These are phyloP conservation scores for Beauveria rudraprayagi DNA, from an alignment of 2,329 filamentous ascomycete species.

Conservation along the genomic window DNA sequence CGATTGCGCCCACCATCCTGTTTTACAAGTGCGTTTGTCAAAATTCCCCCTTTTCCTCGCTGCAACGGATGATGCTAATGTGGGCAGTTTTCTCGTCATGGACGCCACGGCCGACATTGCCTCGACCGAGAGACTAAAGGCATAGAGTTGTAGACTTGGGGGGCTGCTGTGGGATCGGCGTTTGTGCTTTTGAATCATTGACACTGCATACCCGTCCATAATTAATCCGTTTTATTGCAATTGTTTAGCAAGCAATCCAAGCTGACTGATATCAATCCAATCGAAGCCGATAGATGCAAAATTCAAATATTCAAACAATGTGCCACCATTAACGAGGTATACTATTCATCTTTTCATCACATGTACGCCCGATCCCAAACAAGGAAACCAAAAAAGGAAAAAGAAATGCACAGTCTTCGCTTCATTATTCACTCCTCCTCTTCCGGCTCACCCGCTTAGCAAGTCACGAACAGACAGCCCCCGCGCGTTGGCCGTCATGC, in stretches of 20 bases:
- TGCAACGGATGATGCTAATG: slow-evolving; percentile 17
- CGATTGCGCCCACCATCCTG: slow-evolving; percentile 76
- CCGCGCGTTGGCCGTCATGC: slow-evolving; percentile 30
- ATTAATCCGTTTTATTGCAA: neutral
- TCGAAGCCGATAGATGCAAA: neutral
- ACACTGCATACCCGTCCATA: neutral
- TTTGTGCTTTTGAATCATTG: neutral
- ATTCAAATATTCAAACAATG: neutral
- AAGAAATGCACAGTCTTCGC: neutral
- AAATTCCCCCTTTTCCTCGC: neutral
- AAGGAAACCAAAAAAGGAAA: neutral
- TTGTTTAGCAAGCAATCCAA: neutral
- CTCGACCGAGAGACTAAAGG: slow-evolving; percentile 60
- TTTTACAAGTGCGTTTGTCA: slow-evolving; percentile 79
- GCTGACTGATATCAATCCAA: neutral
- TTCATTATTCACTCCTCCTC: neutral
- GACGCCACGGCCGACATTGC: slow-evolving; percentile 79
- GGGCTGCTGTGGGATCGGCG: neutral
- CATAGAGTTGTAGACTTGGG: slow-evolving; percentile 29
- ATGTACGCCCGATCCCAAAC: neutral
- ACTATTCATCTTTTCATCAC: neutral
- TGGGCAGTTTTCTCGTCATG: slow-evolving; percentile 69
- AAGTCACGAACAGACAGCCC: slow-evolving; percentile 49
- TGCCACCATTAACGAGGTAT: neutral
- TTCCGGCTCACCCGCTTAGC: slow-evolving; percentile 36